Percentiles rank a stretch among this genome's conserved stretches.
Conservation (phyloP, 1,139 yeast genomes). For the Kodamaea plutei region DNA sequence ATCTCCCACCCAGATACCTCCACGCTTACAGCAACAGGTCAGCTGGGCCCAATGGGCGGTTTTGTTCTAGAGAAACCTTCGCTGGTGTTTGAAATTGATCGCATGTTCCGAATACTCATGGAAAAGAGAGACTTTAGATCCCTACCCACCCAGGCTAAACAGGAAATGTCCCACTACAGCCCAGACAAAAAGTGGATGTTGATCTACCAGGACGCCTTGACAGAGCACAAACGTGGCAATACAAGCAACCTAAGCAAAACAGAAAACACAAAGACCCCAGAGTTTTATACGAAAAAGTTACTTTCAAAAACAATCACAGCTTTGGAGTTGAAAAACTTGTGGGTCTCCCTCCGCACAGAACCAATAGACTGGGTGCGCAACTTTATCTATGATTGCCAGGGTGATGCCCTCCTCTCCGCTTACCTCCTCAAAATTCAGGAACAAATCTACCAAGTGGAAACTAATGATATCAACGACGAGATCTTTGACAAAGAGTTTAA, state of each 20-base stretch:
- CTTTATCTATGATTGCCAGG: constrained; percentile 75
- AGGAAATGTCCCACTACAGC: constrained; percentile 72
- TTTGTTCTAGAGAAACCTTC: constrained; percentile 50
- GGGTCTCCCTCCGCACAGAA: constrained; percentile 90
- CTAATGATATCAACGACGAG: constrained; percentile 39
- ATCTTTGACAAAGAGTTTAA: constrained; percentile 47
- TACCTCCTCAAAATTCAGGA: constrained; percentile 39
- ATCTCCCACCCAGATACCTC: constrained; percentile 20
- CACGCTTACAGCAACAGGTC: constrained; percentile 10
- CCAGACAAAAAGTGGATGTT: constrained; percentile 88
- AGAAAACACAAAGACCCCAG: constrained; percentile 55
- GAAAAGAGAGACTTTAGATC: constrained; percentile 79
- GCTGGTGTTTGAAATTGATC: constrained; percentile 58
- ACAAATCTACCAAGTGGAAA: constrained; percentile 30
- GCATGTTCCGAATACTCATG: constrained; percentile 66
- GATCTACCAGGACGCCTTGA: constrained; percentile 78
- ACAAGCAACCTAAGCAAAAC: constrained; percentile 20
- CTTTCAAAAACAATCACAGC: constrained; percentile 67
- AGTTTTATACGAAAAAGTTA: constrained; percentile 70
- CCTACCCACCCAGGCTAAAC: constrained; percentile 72
- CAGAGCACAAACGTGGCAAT: constrained; percentile 56
- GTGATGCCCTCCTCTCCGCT: constrained; percentile 71
- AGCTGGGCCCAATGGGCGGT: constrained; percentile 15
- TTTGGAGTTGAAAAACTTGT: constrained; percentile 73
- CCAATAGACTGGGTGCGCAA: constrained; percentile 86